phyloP scores from a whole-genome alignment of 371 early-diverging fungal genomes.

The Chytridium lagenaria region DNA sequence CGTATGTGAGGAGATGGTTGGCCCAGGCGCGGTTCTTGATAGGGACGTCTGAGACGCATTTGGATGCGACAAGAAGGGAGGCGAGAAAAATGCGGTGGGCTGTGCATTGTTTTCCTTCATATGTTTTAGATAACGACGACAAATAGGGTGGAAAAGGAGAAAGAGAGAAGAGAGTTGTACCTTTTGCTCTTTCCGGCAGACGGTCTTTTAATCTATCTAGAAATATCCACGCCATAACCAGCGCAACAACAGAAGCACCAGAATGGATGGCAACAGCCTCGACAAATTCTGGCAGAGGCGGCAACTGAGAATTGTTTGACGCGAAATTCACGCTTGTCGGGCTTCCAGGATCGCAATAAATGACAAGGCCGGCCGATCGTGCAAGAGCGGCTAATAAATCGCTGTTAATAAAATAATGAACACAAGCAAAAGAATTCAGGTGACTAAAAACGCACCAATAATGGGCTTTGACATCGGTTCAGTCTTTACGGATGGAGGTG shows the following conservation, averaged over 20 bases:
- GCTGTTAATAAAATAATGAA: no score
- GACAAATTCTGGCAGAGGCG: not conserved
- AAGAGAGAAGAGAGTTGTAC: not conserved
- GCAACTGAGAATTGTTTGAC: no score
- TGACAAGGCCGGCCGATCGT: no score
- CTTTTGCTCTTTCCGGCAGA: not conserved
- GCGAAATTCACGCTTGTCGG: no score
- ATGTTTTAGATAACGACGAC: not conserved
- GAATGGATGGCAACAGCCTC: not conserved
- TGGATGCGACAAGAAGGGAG: conserved; percentile 69
- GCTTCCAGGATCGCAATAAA: no score
- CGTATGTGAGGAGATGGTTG: conserved; percentile 51
- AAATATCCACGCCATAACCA: not conserved
- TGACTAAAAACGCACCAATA: no score
- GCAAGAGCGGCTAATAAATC: no score
- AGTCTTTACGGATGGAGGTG: no score
- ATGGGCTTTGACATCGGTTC: no score
- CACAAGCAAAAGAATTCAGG: no score
- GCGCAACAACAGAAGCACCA: not conserved
- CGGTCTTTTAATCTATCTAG: not conserved
- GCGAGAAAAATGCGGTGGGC: conserved; percentile 80
- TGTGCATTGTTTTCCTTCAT: conserved; percentile 56
- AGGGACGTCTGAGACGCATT: conserved; percentile 29
- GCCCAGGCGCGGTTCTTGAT: conserved; percentile 79
- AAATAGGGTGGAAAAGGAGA: not conserved